These are phyloP conservation scores for Antarctomyces pellizariae DNA, from an alignment of 495 filamentous ascomycete genomes.

Conservation along the genomic window DNA sequence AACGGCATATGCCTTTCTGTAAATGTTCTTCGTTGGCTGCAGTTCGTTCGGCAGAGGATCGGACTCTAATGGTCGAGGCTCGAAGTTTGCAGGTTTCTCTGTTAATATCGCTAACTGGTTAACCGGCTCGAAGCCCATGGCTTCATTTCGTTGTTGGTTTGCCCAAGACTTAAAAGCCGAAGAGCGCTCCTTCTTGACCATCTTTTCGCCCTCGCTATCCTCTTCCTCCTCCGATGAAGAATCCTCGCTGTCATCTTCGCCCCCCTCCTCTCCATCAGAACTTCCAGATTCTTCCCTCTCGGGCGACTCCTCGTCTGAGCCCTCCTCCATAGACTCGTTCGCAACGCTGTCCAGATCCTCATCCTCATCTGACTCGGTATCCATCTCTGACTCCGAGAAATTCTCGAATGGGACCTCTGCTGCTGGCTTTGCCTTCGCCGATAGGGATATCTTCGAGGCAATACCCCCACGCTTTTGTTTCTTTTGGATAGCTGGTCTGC, in stretches of 20 bases:
- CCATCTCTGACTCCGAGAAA: slow-evolving; percentile 17
- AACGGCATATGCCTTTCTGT: slow-evolving; percentile 56
- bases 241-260: slow-evolving; percentile 14
- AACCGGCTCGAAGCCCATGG: slow-evolving; percentile 24
- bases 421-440: no score
- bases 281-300: slow-evolving; percentile 3
- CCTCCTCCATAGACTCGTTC: slow-evolving; percentile 6
- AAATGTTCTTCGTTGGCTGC: slow-evolving; percentile 32
- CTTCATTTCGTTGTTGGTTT: slow-evolving; percentile 58
- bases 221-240: slow-evolving; percentile 10
- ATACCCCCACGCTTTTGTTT: slow-evolving; percentile 28
- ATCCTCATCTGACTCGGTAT: slow-evolving; percentile 6
- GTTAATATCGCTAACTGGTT: slow-evolving; percentile 17
- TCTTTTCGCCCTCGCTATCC: slow-evolving; percentile 11
- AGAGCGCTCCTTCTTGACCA: slow-evolving; percentile 20
- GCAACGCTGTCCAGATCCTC: slow-evolving; percentile 13
- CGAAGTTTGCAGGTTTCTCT: slow-evolving; percentile 26
- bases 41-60: slow-evolving; percentile 62
- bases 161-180: slow-evolving; percentile 93
- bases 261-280: slow-evolving; percentile 11
- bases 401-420: no score
- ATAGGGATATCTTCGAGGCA: slow-evolving; percentile 20
- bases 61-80: slow-evolving; percentile 35
- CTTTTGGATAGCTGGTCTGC: slow-evolving; percentile 62
- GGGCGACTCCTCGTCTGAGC: slow-evolving; percentile 8